These are phyloP conservation scores for Aspergillus luchuensis DNA, from an alignment of 2,329 filamentous ascomycete species.

Conservation along the genomic window DNA sequence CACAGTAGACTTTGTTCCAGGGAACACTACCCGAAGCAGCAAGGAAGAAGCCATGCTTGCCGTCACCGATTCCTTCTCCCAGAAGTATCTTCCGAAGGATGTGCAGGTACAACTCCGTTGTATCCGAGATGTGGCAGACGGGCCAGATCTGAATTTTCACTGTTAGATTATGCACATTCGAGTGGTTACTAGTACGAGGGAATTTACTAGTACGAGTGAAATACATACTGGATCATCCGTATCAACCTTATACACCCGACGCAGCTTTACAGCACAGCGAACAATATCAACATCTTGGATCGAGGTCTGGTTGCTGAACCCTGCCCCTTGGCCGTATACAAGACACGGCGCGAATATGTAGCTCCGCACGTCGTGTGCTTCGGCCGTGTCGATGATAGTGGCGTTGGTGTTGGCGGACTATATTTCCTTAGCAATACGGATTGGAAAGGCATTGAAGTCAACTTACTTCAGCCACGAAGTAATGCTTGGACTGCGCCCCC, in stretches of 20 bases:
- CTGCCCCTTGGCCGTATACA: not conserved
- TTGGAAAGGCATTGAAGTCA: not conserved
- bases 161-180: no score
- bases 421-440: not conserved
- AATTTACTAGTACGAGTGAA: not conserved
- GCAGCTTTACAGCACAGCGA: not conserved
- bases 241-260: not conserved
- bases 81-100: constrained; percentile 50
- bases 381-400: not conserved
- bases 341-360: not conserved
- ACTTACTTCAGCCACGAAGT: not conserved
- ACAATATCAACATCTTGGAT: not conserved
- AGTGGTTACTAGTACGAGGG: not conserved
- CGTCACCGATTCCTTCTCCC: constrained; percentile 37
- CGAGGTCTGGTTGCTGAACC: not conserved
- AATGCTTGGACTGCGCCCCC: constrained; percentile 38
- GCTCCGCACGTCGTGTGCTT: not conserved
- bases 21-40: constrained; percentile 52
- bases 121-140: constrained; percentile 56
- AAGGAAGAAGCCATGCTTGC: constrained; percentile 54
- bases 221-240: not conserved
- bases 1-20: constrained; percentile 55
- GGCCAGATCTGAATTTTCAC: constrained; percentile 49
- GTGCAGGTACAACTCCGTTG: constrained; percentile 48
- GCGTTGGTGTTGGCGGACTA: not conserved